Conservation (phyloP, 371 early-diverging fungal species). For the Zopfochytrium polystomum region DNA sequence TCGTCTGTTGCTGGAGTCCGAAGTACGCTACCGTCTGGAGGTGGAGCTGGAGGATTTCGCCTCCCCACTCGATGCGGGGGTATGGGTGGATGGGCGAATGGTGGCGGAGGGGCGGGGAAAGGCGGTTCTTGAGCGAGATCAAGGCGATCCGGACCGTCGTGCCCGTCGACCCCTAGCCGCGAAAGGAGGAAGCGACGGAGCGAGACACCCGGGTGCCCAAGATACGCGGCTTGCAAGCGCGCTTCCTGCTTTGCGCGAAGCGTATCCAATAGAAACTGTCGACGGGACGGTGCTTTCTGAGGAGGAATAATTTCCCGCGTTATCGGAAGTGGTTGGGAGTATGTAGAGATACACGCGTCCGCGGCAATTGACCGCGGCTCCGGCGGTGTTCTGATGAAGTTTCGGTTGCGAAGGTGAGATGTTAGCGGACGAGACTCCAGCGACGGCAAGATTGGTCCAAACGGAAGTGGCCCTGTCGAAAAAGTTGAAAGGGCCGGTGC, state of each 20-base stretch:
- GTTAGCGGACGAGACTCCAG: constrained; percentile 29
- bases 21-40: not conserved
- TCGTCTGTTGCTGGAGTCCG: not conserved
- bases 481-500: not conserved
- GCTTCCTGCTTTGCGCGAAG: constrained; percentile 16
- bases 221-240: constrained; percentile 18
- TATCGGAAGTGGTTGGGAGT: constrained; percentile 27
- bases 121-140: not conserved
- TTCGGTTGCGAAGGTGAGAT: constrained; percentile 9
- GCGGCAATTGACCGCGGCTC: constrained; percentile 11
- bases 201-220: constrained; percentile 18
- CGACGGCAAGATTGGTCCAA: constrained; percentile 17
- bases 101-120: not conserved
- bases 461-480: not conserved
- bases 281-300: constrained; percentile 19
- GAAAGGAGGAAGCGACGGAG: constrained; percentile 11
- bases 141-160: not conserved
- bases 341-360: constrained; percentile 15
- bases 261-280: constrained; percentile 8
- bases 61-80: not conserved
- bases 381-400: not conserved
- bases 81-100: not conserved
- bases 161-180: not conserved
- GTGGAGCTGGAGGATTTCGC: not conserved
- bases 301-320: constrained; percentile 17